Evolutionary conservation across 208 protist genomes (phyloP).

Genomic region (Leishmania mexicana): DNA sequence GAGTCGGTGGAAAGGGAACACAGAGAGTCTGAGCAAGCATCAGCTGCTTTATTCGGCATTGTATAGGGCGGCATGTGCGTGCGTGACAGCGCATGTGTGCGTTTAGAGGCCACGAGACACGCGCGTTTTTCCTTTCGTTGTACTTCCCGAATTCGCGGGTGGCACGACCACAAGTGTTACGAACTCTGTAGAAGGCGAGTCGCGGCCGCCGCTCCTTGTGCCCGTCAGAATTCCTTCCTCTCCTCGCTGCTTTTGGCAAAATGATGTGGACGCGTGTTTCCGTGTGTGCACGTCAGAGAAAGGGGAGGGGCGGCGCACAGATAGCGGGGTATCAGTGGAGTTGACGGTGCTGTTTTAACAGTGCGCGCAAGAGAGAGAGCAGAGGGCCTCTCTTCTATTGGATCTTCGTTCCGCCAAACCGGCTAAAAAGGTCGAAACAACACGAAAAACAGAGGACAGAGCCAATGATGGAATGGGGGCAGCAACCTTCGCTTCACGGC

Average conservation of each 20-base stretch:
- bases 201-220: not conserved
- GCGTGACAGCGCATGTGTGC: not conserved
- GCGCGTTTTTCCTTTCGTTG: not conserved
- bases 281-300: not conserved
- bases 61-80: not conserved
- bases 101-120: not conserved
- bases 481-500: no score
- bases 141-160: not conserved
- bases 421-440: not conserved
- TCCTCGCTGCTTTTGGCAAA: not conserved
- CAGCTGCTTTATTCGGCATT: not conserved
- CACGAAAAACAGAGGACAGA: no score
- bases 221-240: not conserved
- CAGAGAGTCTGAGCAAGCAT: not conserved
- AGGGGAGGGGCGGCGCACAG: not conserved
- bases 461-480: not conserved
- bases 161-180: not conserved
- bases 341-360: not conserved
- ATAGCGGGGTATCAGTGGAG: not conserved
- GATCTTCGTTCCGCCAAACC: not conserved
- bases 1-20: no score
- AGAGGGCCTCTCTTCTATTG: not conserved
- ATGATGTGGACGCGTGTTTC: not conserved
- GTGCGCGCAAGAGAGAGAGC: not conserved
- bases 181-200: not conserved